Evolutionary conservation across 805 yeast genomes (phyloP).

Genomic region (Wickerhamiella slavikovae): DNA sequence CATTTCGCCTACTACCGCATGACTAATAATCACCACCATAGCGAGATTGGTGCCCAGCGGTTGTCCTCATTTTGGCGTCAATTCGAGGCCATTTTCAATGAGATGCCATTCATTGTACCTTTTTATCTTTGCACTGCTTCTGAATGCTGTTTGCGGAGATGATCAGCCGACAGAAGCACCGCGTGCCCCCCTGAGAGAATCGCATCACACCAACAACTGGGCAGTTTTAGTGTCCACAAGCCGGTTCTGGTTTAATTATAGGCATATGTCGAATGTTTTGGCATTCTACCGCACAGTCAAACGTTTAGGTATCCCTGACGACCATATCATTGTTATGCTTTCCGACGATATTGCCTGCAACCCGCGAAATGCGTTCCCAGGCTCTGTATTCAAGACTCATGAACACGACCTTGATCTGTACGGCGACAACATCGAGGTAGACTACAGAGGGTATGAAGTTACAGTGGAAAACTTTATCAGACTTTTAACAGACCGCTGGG

Average conservation of each 20-base stretch:
- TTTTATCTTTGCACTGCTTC: too few relatives aligned
- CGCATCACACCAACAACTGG: slow-evolving; percentile 45
- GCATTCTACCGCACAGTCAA: slow-evolving; percentile 92
- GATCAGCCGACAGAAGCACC: too few relatives aligned
- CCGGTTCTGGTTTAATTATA: slow-evolving; percentile 92
- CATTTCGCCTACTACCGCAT: too few relatives aligned
- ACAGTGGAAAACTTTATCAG: slow-evolving; percentile 94
- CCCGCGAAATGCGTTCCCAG: slow-evolving; percentile 89
- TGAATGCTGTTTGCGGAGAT: too few relatives aligned
- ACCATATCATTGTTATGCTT: slow-evolving; percentile 87
- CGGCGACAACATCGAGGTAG: slow-evolving; percentile 90
- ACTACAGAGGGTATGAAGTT: slow-evolving; percentile 92
- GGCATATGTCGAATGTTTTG: slow-evolving; percentile 92
- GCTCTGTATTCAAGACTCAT: slow-evolving; percentile 83
- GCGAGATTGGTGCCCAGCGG: too few relatives aligned
- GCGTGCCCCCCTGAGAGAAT: too few relatives aligned
- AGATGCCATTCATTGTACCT: too few relatives aligned
- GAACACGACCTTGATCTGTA: slow-evolving; percentile 83
- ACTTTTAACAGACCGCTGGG: slow-evolving; percentile 87
- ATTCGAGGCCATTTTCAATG: too few relatives aligned
- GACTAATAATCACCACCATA: too few relatives aligned
- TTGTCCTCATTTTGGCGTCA: too few relatives aligned
- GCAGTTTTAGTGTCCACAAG: slow-evolving; percentile 92
- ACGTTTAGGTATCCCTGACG: slow-evolving; percentile 90
- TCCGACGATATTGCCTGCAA: slow-evolving; percentile 96